These are phyloP conservation scores for Aspergillus homomorphus DNA, from an alignment of 495 filamentous ascomycete genomes.

Conservation along the genomic window DNA sequence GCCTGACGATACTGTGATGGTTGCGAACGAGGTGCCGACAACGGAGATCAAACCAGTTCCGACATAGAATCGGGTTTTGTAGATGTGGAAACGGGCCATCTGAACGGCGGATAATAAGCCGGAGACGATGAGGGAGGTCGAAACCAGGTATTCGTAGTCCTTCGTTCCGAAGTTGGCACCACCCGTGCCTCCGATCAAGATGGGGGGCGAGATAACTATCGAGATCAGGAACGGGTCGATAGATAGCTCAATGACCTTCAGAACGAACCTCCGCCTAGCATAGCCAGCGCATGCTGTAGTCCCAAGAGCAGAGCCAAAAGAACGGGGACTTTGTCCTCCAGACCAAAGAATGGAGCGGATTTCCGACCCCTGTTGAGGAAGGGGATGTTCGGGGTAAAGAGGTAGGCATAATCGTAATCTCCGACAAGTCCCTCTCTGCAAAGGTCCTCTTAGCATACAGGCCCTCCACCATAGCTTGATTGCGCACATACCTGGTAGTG, in stretches of 20 bases:
- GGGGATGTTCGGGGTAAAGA: conserved; percentile 18
- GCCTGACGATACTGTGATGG: conserved; percentile 79
- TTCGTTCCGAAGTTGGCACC: conserved; percentile 63
- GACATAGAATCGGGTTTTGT: conserved; percentile 76
- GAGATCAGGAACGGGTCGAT: conserved; percentile 1
- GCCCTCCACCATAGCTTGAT: background rate
- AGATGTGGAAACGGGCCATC: conserved; percentile 81
- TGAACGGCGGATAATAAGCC: conserved; percentile 77
- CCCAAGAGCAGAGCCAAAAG: conserved; percentile 15
- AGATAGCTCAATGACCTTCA: background rate
- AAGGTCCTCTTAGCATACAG: background rate
- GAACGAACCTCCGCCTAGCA: conserved; percentile 57
- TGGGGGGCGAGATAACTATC: conserved; percentile 70
- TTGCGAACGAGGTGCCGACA: conserved; percentile 75
- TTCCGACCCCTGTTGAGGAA: conserved; percentile 16
- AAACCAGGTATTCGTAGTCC: conserved; percentile 77
- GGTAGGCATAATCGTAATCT: conserved; percentile 20
- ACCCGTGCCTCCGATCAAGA: conserved; percentile 63
- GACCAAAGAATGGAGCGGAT: conserved; percentile 17
- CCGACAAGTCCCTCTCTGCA: conserved; percentile 18
- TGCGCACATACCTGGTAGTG: conserved; percentile 45
- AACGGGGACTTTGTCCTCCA: conserved; percentile 20
- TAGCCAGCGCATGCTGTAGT: conserved; percentile 40
- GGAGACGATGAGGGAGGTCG: conserved; percentile 82
- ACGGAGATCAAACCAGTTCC: conserved; percentile 88